Conservation (phyloP, 768 basidiomycete genomes). For the Rhizopogon sp. region DNA sequence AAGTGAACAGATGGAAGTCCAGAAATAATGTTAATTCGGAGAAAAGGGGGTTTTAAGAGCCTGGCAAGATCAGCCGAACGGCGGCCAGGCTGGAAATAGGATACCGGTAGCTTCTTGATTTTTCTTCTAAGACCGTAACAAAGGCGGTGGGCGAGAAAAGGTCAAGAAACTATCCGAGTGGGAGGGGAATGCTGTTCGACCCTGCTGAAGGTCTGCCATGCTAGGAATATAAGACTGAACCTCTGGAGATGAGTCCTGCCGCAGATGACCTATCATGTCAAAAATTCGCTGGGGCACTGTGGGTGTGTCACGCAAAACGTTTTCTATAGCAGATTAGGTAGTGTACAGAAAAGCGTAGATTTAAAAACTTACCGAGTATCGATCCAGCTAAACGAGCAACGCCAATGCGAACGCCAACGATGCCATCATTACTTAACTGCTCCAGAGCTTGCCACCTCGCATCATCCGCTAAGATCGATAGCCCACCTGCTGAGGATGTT, state of each 20-base stretch:
- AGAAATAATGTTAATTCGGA: not conserved
- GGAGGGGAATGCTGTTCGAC: slow-evolving; percentile 8
- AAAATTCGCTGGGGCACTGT: slow-evolving; percentile 30
- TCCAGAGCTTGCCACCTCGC: slow-evolving; percentile 47
- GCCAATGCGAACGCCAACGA: slow-evolving; percentile 83
- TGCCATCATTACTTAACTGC: slow-evolving; percentile 55
- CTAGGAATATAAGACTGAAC: slow-evolving; percentile 55
- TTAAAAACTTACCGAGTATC: slow-evolving; percentile 45
- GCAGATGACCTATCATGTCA: slow-evolving; percentile 42
- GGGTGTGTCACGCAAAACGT: not conserved
- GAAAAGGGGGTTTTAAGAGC: not conserved
- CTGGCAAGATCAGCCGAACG: not conserved
- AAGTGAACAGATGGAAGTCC: not conserved
- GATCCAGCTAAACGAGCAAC: slow-evolving; percentile 68
- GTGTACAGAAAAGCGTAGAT: not conserved
- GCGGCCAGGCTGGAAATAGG: not conserved
- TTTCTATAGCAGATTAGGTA: not conserved
- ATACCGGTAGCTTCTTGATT: not conserved
- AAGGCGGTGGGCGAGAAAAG: slow-evolving; percentile 34
- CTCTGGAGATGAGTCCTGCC: slow-evolving; percentile 53
- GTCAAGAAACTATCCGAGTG: slow-evolving; percentile 24
- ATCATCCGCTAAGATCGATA: slow-evolving; percentile 36
- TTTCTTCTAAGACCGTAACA: not conserved
- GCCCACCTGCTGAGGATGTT: slow-evolving; percentile 27
- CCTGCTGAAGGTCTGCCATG: slow-evolving; percentile 13